phyloP scores from a whole-genome alignment of 2,329 filamentous ascomycete genomes.

The Ophiostoma triangulosporum region DNA sequence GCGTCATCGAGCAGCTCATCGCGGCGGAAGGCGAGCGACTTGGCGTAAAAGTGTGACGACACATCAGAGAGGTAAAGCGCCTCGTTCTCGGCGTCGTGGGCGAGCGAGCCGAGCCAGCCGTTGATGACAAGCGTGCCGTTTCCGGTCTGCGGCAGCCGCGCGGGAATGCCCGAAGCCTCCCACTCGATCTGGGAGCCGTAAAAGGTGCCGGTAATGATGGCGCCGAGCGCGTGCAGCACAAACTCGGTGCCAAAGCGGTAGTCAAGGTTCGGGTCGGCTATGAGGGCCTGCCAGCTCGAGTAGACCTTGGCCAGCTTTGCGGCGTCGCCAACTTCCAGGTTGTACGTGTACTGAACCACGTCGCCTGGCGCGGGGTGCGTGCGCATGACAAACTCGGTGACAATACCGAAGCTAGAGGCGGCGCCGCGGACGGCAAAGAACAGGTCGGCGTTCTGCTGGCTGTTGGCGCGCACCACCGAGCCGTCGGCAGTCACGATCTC shows the following conservation, averaged over 20 bases:
- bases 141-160: conserved; percentile 29
- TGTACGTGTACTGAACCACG: conserved; percentile 47
- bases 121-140: conserved; percentile 33
- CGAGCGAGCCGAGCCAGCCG: conserved; percentile 49
- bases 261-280: conserved; percentile 40
- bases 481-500: conserved; percentile 45
- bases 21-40: conserved; percentile 39
- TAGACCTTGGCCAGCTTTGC: conserved; percentile 35
- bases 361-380: conserved; percentile 41
- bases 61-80: conserved; percentile 33
- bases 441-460: conserved; percentile 35
- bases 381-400: conserved; percentile 42
- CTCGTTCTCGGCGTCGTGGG: conserved; percentile 35
- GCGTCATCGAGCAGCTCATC: conserved; percentile 32
- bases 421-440: conserved; percentile 44
- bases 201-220: conserved; percentile 45
- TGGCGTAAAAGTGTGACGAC: conserved; percentile 40
- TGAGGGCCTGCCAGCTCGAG: conserved; percentile 43
- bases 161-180: conserved; percentile 33
- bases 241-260: conserved; percentile 45
- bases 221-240: conserved; percentile 37
- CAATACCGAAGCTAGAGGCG: conserved; percentile 40
- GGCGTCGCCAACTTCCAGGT: conserved; percentile 34
- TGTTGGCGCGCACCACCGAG: conserved; percentile 32
- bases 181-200: conserved; percentile 47